Conservation (phyloP, 495 filamentous ascomycete genomes). For the Amorphotheca resinae region DNA sequence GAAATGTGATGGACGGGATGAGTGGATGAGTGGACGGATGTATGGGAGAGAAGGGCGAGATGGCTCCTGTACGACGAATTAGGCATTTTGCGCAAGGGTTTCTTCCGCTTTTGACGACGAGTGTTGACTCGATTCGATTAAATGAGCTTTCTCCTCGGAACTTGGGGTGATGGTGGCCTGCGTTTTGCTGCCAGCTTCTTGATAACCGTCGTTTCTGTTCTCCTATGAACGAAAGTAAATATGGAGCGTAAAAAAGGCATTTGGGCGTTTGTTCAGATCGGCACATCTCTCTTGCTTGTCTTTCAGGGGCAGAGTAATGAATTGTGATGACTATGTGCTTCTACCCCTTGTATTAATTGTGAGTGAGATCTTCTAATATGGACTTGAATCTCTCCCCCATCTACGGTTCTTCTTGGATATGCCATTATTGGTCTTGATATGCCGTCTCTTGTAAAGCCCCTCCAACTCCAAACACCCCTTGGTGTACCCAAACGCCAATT, state of each 20-base stretch:
- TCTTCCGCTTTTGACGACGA: background rate
- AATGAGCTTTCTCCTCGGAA: background rate
- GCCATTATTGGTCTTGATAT: background rate
- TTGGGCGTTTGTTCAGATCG: conserved; percentile 16
- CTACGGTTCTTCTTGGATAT: too few relatives aligned
- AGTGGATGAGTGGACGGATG: background rate
- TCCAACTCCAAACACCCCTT: too few relatives aligned
- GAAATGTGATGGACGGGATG: background rate
- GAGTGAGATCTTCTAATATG: too few relatives aligned
- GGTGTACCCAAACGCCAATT: conserved; percentile 3
- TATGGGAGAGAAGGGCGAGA: background rate
- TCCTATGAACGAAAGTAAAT: conserved; percentile 12
- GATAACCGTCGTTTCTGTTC: too few relatives aligned
- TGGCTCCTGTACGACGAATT: conserved; percentile 4
- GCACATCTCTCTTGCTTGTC: background rate
- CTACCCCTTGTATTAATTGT: background rate
- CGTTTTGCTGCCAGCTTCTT: too few relatives aligned
- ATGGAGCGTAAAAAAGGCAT: conserved; percentile 18
- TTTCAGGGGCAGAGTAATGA: conserved; percentile 4
- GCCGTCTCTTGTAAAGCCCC: background rate
- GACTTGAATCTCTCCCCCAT: too few relatives aligned
- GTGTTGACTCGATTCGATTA: background rate
- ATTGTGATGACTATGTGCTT: conserved; percentile 9
- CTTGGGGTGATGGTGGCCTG: background rate
- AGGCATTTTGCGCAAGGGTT: conserved; percentile 5